Percentiles rank a stretch among this genome's conserved stretches.
phyloP scores from a whole-genome alignment of 2,329 filamentous ascomycete genomes.

The Fusarium sacchari region DNA sequence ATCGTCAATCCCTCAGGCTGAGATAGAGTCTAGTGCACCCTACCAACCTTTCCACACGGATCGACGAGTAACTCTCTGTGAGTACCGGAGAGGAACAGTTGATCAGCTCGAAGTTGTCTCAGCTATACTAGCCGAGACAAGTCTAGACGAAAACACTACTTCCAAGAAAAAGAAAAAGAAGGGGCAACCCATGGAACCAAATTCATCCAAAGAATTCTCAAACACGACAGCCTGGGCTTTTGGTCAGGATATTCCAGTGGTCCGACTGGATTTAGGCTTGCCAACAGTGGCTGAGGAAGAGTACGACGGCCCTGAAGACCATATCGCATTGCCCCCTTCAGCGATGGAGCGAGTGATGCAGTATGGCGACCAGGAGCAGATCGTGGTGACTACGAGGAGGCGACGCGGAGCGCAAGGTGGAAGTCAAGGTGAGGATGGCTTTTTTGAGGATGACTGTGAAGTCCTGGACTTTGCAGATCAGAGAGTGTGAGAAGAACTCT shows the following conservation, averaged over 20 bases:
- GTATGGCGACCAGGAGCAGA: slow-evolving; percentile 75
- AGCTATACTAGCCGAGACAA: slow-evolving; percentile 53
- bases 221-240: slow-evolving; percentile 64
- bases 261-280: slow-evolving; percentile 64
- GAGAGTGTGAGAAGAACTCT: slow-evolving; percentile 59
- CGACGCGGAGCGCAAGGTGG: slow-evolving; percentile 64
- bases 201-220: slow-evolving; percentile 25
- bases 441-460: slow-evolving; percentile 94
- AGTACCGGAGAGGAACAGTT: slow-evolving; percentile 60
- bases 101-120: slow-evolving; percentile 51
- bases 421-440: slow-evolving; percentile 73
- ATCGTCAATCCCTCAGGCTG: slow-evolving; percentile 77
- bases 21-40: slow-evolving; percentile 94
- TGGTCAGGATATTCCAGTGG: slow-evolving; percentile 62
- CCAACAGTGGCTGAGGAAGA: slow-evolving; percentile 61
- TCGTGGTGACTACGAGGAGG: slow-evolving; percentile 83
- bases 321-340: slow-evolving; percentile 68
- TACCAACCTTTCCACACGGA: slow-evolving; percentile 98
- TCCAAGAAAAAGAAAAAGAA: slow-evolving; percentile 53
- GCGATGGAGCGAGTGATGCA: slow-evolving; percentile 72
- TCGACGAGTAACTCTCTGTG: slow-evolving; percentile 79
- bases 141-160: slow-evolving; percentile 52
- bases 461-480: slow-evolving; percentile 87
- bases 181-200: slow-evolving; percentile 40
- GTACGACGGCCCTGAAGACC: slow-evolving; percentile 61